A percentile compares a stretch with the other conserved stretches of the same genome.
Conservation (phyloP, 2,329 filamentous ascomycete species). For the Exophiala xenobiotica region DNA sequence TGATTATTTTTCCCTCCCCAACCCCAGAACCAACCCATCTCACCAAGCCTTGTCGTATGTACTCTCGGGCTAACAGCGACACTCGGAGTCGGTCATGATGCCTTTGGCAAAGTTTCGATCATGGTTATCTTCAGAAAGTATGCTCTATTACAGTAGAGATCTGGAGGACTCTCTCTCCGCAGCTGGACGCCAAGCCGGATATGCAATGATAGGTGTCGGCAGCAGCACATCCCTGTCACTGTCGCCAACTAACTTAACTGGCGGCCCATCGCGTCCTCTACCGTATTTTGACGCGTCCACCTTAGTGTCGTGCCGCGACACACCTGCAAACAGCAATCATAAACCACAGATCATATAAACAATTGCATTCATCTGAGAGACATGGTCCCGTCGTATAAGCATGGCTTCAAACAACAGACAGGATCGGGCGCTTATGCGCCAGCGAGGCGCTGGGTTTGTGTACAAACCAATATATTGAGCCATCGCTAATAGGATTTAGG, state of each 20-base stretch:
- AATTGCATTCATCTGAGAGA: too few relatives aligned
- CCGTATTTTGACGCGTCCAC: neutral
- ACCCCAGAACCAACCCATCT: conserved; percentile 66
- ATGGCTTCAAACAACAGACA: conserved; percentile 36
- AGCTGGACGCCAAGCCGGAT: conserved; percentile 1
- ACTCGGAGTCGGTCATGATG: neutral
- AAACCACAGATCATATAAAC: too few relatives aligned
- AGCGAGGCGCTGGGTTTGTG: conserved; percentile 57
- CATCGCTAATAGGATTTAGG: conserved; percentile 5
- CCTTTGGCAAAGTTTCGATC: neutral
- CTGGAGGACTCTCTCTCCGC: too few relatives aligned
- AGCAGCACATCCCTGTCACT: neutral
- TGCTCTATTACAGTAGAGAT: too few relatives aligned
- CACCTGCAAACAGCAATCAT: too few relatives aligned
- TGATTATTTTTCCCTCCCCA: conserved; percentile 45
- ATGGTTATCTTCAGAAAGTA: neutral
- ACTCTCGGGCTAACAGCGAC: neutral
- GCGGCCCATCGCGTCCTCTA: neutral
- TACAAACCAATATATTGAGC: conserved; percentile 3
- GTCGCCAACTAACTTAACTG: neutral
- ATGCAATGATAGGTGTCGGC: too few relatives aligned
- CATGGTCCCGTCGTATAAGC: neutral
- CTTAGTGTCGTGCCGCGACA: neutral
- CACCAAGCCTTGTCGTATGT: conserved; percentile 1
- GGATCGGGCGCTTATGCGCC: conserved; percentile 57